These are phyloP conservation scores for Allantophomopsis lycopodina DNA, from an alignment of 2,329 filamentous ascomycete species.

Conservation along the genomic window DNA sequence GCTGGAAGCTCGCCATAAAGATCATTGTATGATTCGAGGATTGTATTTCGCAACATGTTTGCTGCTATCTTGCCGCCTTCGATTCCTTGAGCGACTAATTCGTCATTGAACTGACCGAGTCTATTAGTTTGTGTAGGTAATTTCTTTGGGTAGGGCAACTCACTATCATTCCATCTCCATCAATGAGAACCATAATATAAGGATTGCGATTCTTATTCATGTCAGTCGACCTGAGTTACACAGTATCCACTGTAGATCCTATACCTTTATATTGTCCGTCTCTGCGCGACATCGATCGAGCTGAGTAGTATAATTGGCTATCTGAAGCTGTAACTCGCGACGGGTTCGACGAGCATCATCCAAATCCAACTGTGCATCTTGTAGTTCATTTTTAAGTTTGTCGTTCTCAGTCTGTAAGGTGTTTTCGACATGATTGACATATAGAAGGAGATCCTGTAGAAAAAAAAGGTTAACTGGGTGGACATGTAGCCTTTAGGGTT, in stretches of 20 bases:
- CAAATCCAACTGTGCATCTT: constrained; percentile 33
- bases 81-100: constrained; percentile 37
- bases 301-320: constrained; percentile 24
- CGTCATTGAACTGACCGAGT: constrained; percentile 37
- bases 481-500: background rate
- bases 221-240: constrained; percentile 4
- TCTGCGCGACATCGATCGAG: constrained; percentile 22
- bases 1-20: constrained; percentile 26
- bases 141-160: constrained; percentile 7
- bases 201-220: constrained; percentile 29
- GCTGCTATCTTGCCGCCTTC: constrained; percentile 23
- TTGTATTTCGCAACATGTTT: constrained; percentile 30
- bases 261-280: constrained; percentile 32
- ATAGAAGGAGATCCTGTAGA: constrained; percentile 30
- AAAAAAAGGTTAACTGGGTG: constrained; percentile 3
- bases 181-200: constrained; percentile 46
- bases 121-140: too few relatives aligned
- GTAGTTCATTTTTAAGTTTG: constrained; percentile 25
- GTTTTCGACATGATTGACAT: constrained; percentile 29
- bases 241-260: background rate
- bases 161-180: constrained; percentile 49
- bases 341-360: constrained; percentile 31
- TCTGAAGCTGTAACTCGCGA: constrained; percentile 33
- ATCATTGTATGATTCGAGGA: constrained; percentile 24
- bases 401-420: constrained; percentile 28